Conservation (phyloP, 345 rosid genomes). For the Hypericum perforatum region DNA sequence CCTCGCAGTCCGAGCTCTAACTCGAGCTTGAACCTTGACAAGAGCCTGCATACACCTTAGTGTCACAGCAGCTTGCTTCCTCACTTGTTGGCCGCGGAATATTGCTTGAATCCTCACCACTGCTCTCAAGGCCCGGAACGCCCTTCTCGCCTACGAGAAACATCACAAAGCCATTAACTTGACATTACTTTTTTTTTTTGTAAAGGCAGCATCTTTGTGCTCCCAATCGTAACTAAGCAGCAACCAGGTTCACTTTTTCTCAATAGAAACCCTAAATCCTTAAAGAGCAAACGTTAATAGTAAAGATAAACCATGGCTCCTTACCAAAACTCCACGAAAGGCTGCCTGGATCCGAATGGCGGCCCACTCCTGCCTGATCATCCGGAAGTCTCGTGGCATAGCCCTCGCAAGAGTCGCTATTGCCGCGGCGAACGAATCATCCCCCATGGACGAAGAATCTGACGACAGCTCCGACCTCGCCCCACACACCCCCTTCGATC, state of each 20-base stretch:
- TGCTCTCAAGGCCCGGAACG: slow-evolving; percentile 74
- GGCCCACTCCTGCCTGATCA: slow-evolving; percentile 75
- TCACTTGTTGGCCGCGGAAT: slow-evolving; percentile 69
- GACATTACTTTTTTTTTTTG: too few species aligned
- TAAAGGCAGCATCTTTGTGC: too few species aligned
- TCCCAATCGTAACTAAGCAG: too few species aligned
- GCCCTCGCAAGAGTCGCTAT: slow-evolving; percentile 73
- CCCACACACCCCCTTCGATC: slow-evolving; percentile 36
- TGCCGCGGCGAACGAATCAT: slow-evolving; percentile 47
- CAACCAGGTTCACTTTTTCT: too few species aligned
- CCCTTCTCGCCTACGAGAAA: slow-evolving; percentile 58
- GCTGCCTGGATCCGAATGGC: slow-evolving; percentile 83
- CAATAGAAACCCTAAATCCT: not conserved
- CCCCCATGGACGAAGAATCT: slow-evolving; percentile 34
- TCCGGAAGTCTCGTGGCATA: slow-evolving; percentile 60
- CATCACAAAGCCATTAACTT: not conserved
- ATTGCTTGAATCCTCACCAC: slow-evolving; percentile 88
- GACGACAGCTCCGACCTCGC: slow-evolving; percentile 32
- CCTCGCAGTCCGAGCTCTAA: slow-evolving; percentile 41
- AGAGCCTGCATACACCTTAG: slow-evolving; percentile 97
- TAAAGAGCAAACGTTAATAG: not conserved
- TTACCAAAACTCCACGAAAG: slow-evolving; percentile 72
- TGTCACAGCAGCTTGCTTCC: slow-evolving; percentile 89
- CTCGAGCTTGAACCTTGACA: slow-evolving; percentile 74
- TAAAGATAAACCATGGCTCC: not conserved